Conservation (phyloP, 179 eudicot genomes). For the Corrigiola litoralis region DNA sequence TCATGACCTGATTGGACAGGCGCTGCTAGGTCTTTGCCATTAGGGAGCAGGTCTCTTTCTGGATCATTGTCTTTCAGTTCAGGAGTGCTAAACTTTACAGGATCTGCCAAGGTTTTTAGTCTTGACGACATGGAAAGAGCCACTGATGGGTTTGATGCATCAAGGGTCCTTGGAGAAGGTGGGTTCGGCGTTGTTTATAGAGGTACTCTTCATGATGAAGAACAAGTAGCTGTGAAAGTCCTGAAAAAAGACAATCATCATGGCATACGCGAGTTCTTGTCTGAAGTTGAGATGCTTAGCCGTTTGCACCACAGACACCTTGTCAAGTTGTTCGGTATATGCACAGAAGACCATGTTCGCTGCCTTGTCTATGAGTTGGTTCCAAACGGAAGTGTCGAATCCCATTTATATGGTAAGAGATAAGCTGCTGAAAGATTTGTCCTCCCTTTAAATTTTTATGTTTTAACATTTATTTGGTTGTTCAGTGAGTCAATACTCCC, state of each 20-base stretch:
- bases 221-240: slow-evolving; percentile 85
- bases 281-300: slow-evolving; percentile 98
- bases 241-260: slow-evolving; percentile 76
- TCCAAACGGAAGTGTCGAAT: slow-evolving; percentile 97
- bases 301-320: slow-evolving; percentile 89
- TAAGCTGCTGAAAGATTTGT: background rate
- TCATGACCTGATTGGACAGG: slow-evolving; percentile 42
- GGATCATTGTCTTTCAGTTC: slow-evolving; percentile 63
- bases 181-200: slow-evolving; percentile 91
- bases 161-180: slow-evolving; percentile 85
- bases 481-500: no score
- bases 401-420: slow-evolving; percentile 83
- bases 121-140: slow-evolving; percentile 67
- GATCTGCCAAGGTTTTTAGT: slow-evolving; percentile 65
- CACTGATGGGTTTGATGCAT: slow-evolving; percentile 52
- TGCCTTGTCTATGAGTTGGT: slow-evolving; percentile 90
- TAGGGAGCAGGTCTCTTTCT: slow-evolving; percentile 49
- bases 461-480: no score
- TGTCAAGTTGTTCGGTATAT: slow-evolving; percentile 87
- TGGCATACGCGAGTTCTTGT: slow-evolving; percentile 81
- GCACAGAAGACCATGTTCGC: slow-evolving; percentile 59
- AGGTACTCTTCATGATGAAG: slow-evolving; percentile 67
- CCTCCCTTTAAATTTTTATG: background rate
- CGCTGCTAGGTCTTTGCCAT: slow-evolving; percentile 34
- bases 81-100: slow-evolving; percentile 51